Evolutionary conservation across 2,329 filamentous ascomycete genomes (phyloP), one percentile per base, ranked within the genome.

Genomic region (Dothidotthia symphoricarpi): DNA sequence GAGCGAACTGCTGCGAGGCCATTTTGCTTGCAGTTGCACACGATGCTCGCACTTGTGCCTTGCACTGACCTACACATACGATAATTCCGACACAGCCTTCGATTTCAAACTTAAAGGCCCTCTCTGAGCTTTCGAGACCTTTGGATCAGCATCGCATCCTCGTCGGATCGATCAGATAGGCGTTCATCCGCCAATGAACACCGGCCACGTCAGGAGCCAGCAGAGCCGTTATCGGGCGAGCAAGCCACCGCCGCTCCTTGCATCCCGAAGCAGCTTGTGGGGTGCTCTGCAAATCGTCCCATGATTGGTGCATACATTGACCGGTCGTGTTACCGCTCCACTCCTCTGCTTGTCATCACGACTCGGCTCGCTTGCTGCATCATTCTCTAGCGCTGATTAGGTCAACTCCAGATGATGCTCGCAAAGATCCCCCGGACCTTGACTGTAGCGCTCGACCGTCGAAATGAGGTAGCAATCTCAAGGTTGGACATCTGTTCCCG

Each of bases 191-290:
- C 62, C 62, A 66, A 66, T 66, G 59, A 64, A 15, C 34, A 49
- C 46, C 17, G 56, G 63, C 59, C 63, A 66, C 63, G 63, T 66
- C 61, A 49, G 50, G 45, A 51, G 48, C 54, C 49, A 56, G 46
- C 44, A 51, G 49, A 60, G 61, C 61, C 63, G 60, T 65, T 65
- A 64, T 66, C 61, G 62, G 46, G 42, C 39, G 43, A 39, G 55
- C 53, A 63, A 62, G 58, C 60, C 61, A 61, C 49, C 43, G 40
- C 54, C 57, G 56, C 54, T 59, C 58, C 59, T 64, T 64, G 55
- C 62, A 58, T 56, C 47, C 54, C 51, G 50, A 54, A 53, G 49
- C 45, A 41, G 59, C 49, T 55, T 47, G 52, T 55, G 50, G 51
- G 49, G 41, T 47, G 38, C 38, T 22, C 19, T 22, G 19, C 15